These are phyloP conservation scores for Botrytis hyacinthi DNA, from an alignment of 2,329 filamentous ascomycete species.

Conservation along the genomic window DNA sequence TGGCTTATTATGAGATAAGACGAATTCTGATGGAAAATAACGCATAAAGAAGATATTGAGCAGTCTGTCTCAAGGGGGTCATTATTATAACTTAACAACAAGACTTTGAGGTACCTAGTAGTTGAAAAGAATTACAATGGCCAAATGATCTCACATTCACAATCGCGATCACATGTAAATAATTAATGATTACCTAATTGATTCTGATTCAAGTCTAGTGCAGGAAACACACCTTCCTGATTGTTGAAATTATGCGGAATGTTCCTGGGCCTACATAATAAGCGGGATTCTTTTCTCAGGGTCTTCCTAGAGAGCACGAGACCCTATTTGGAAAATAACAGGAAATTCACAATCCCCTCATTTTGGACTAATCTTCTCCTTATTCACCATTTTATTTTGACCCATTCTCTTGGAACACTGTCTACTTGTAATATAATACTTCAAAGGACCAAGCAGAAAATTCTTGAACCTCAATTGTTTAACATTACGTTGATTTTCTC, in stretches of 20 bases:
- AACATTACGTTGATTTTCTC: background rate
- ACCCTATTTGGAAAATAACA: conserved; percentile 1
- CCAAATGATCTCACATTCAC: background rate
- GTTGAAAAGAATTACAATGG: background rate
- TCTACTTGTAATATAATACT: background rate
- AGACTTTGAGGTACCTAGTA: background rate
- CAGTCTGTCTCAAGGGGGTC: background rate
- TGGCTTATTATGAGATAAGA: background rate
- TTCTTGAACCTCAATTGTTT: background rate
- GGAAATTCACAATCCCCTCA: conserved; percentile 5
- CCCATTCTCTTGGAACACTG: background rate
- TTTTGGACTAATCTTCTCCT: background rate
- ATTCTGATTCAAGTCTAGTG: background rate
- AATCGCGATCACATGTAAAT: conserved; percentile 7
- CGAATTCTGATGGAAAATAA: background rate
- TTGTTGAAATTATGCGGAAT: conserved; percentile 14
- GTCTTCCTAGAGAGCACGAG: conserved; percentile 7
- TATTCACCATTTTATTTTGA: background rate
- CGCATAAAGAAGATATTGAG: background rate
- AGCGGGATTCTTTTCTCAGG: conserved; percentile 4
- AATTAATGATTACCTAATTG: conserved; percentile 8
- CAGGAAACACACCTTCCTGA: background rate
- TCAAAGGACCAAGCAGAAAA: background rate
- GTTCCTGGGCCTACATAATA: conserved; percentile 4
- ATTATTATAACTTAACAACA: background rate